Conservation (phyloP, 2,329 filamentous ascomycete species). For the Colletotrichum sp. region DNA sequence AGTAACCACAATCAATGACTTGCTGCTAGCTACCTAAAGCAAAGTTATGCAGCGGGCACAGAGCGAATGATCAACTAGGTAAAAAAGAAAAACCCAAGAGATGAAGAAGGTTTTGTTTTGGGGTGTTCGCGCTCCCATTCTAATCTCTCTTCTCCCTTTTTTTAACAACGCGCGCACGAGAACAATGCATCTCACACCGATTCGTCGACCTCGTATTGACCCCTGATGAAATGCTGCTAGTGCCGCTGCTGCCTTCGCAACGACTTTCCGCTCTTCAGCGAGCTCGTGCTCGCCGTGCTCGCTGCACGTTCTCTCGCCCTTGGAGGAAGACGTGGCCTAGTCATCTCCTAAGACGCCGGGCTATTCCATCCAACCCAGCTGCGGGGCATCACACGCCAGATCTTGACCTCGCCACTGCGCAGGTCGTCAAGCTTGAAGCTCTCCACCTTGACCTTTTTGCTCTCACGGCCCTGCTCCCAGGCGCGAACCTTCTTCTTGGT, state of each 20-base stretch:
- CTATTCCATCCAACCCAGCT: constrained; percentile 91
- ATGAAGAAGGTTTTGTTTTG: background rate
- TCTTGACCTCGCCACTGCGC: constrained; percentile 91
- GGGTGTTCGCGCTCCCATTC: background rate
- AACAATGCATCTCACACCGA: constrained; percentile 9
- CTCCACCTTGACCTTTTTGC: constrained; percentile 90
- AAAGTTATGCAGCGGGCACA: constrained; percentile 11
- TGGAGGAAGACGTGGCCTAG: background rate
- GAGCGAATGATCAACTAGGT: constrained; percentile 4
- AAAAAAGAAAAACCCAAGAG: background rate
- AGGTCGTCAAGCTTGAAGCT: constrained; percentile 94
- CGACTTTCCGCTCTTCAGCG: background rate
- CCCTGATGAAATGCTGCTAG: background rate
- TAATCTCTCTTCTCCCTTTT: background rate
- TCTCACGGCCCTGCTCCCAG: constrained; percentile 95
- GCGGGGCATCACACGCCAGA: constrained; percentile 93
- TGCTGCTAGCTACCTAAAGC: constrained; percentile 17
- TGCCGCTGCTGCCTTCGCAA: background rate
- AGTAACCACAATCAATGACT: constrained; percentile 13
- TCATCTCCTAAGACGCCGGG: constrained; percentile 51
- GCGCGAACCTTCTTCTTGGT: constrained; percentile 96
- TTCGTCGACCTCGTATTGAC: background rate
- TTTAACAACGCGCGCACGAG: background rate
- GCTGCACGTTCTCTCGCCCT: background rate
- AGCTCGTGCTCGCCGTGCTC: background rate